phyloP scores from a whole-genome alignment of 2,329 filamentous ascomycete genomes.

The Penicillium sclerotiorum region DNA sequence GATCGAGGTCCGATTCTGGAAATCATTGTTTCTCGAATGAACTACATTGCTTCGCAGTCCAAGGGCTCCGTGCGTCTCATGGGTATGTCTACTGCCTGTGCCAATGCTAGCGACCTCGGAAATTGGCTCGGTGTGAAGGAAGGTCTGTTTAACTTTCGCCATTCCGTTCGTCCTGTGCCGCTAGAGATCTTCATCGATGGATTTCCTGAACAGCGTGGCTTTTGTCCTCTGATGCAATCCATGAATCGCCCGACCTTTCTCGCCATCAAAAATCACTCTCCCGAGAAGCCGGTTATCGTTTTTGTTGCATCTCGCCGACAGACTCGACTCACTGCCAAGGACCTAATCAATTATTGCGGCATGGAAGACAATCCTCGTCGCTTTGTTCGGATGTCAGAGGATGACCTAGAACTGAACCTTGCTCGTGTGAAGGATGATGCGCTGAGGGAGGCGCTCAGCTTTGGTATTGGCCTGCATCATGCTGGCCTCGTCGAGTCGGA shows the following conservation, averaged over 20 bases:
- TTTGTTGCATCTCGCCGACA: conserved; percentile 96
- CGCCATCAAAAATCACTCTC: conserved; percentile 94
- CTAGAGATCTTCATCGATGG: conserved; percentile 97
- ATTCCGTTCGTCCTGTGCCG: conserved; percentile 94
- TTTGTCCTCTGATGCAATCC: conserved; percentile 97
- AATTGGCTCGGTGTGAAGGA: conserved; percentile 98
- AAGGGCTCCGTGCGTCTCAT: conserved; percentile 85
- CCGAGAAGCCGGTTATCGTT: conserved; percentile 95
- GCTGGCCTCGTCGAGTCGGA: conserved; percentile 95
- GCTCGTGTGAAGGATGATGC: conserved; percentile 89
- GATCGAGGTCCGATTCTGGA: conserved; percentile 97
- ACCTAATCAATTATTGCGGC: conserved; percentile 94
- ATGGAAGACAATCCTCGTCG: conserved; percentile 97
- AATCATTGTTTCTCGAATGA: conserved; percentile 93
- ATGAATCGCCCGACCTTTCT: conserved; percentile 98
- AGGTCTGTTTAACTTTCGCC: conserved; percentile 93
- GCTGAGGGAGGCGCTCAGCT: conserved; percentile 89
- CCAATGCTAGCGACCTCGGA: conserved; percentile 88
- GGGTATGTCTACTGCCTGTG: conserved; percentile 99
- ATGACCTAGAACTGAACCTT: conserved; percentile 88
- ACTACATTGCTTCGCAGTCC: conserved; percentile 94
- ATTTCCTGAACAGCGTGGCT: conserved; percentile 91
- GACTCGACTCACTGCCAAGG: conserved; percentile 91
- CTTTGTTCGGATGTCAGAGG: conserved; percentile 92
- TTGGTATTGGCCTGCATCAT: conserved; percentile 96